Percentiles rank a stretch among this genome's conserved stretches.
phyloP scores from a whole-genome alignment of 1,284 basidiomycete genomes.

The Neolentinus lepideus region DNA sequence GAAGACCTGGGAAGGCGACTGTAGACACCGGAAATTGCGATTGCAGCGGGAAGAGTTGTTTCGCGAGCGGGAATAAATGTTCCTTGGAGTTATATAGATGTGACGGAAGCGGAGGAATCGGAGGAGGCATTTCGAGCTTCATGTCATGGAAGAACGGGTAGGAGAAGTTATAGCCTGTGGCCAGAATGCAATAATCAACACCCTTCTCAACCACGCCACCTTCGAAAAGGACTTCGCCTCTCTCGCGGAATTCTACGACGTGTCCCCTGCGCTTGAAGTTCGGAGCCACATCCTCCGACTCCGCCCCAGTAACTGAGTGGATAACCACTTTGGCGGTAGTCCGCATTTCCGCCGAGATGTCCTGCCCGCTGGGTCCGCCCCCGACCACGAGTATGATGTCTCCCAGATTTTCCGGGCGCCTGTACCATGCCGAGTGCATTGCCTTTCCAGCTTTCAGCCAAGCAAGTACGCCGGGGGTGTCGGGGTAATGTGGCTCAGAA shows the following conservation, averaged over 20 bases:
- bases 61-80: conserved; percentile 56
- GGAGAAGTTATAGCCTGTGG: conserved; percentile 63
- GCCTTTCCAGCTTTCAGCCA: conserved; percentile 50
- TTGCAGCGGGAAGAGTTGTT: conserved; percentile 44
- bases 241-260: conserved; percentile 32
- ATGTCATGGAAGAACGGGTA: conserved; percentile 52
- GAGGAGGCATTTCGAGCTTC: conserved; percentile 26
- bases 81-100: conserved; percentile 55
- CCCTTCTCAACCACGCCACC: conserved; percentile 47
- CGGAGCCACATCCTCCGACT: conserved; percentile 13
- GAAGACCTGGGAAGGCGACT: conserved; percentile 61
- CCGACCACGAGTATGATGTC: conserved; percentile 61
- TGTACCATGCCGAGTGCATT: conserved; percentile 61
- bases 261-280: conserved; percentile 37
- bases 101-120: conserved; percentile 37
- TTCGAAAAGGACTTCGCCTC: conserved; percentile 48
- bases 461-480: conserved; percentile 44
- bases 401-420: conserved; percentile 40
- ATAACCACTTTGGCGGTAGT: conserved; percentile 38
- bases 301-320: conserved; percentile 42
- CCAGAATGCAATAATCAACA: conserved; percentile 59
- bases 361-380: conserved; percentile 60
- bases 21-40: conserved; percentile 38
- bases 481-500: conserved; percentile 51
- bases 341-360: conserved; percentile 54